Conservation (phyloP, 441 rosid genomes). For the Populus hybrid region DNA sequence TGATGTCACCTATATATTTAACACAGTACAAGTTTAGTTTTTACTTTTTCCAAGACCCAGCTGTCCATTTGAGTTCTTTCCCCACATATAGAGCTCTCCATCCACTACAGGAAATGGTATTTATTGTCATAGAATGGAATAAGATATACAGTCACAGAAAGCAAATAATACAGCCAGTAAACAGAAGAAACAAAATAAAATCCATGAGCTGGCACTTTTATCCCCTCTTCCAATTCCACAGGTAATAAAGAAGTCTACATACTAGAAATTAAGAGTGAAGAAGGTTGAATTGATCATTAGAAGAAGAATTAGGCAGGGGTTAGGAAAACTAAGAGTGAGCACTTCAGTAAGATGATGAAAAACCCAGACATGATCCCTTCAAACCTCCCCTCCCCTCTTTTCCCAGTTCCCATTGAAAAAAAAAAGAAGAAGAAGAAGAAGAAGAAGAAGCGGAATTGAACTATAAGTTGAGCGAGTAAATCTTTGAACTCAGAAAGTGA, state of each 20-base stretch:
- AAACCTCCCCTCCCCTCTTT: not conserved
- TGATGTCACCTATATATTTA: not conserved
- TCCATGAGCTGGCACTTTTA: not conserved
- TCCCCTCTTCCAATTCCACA: not conserved
- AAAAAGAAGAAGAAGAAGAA: too few relatives aligned
- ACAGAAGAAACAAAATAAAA: not conserved
- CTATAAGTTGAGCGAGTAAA: not conserved
- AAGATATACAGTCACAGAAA: not conserved
- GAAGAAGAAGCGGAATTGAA: too few relatives aligned
- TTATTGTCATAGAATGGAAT: conserved; percentile 5
- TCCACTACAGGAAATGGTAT: conserved; percentile 44
- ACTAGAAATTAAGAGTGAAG: too few relatives aligned
- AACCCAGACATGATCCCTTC: not conserved
- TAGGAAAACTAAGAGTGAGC: too few relatives aligned
- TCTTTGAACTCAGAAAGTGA: not conserved
- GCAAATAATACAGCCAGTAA: not conserved
- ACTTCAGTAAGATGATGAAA: not conserved
- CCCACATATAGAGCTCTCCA: conserved; percentile 94
- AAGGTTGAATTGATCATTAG: too few relatives aligned
- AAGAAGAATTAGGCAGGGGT: too few relatives aligned
- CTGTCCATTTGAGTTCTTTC: conserved; percentile 90
- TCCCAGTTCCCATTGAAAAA: not conserved
- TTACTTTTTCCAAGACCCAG: conserved; percentile 96
- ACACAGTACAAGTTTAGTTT: conserved; percentile 8
- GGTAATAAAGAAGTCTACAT: not conserved